A percentile compares a stretch with the other conserved stretches of the same genome.
Conservation (phyloP, 495 filamentous ascomycete genomes). For the Staphylotrichum longicolle region DNA sequence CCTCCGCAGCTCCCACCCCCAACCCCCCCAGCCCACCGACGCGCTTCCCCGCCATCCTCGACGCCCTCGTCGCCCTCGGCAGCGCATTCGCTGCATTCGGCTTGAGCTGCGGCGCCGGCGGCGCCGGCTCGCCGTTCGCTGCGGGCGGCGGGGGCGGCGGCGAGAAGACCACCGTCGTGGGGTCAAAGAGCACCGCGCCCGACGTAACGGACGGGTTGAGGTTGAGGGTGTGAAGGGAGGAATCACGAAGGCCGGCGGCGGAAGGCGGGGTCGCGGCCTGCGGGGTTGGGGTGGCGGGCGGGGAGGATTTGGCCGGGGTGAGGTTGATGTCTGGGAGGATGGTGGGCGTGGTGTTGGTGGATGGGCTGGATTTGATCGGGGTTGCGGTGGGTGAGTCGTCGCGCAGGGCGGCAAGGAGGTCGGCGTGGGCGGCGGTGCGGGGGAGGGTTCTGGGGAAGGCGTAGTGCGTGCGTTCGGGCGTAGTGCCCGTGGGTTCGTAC, state of each 20-base stretch:
- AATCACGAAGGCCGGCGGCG: too few species aligned
- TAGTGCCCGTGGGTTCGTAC: slow-evolving; percentile 80
- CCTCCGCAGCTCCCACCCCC: slow-evolving; percentile 44
- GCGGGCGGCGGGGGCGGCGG: neutral
- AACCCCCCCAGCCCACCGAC: slow-evolving; percentile 41
- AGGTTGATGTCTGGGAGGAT: slow-evolving; percentile 41
- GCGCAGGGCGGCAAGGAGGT: slow-evolving; percentile 58
- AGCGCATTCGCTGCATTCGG: slow-evolving; percentile 28
- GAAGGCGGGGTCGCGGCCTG: too few species aligned
- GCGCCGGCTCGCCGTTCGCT: neutral
- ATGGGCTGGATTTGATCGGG: slow-evolving; percentile 21
- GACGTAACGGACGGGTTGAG: slow-evolving; percentile 35
- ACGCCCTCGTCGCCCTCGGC: slow-evolving; percentile 46
- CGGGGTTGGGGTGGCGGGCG: slow-evolving; percentile 20
- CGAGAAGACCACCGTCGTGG: neutral
- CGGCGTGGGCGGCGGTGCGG: slow-evolving; percentile 68
- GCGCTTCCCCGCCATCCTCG: slow-evolving; percentile 37
- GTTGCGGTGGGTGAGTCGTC: slow-evolving; percentile 26
- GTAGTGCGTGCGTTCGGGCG: slow-evolving; percentile 75
- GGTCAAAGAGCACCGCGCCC: neutral
- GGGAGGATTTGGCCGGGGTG: slow-evolving; percentile 23
- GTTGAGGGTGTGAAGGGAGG: slow-evolving; percentile 46
- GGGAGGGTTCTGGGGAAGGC: slow-evolving; percentile 73
- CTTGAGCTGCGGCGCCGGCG: slow-evolving; percentile 46
- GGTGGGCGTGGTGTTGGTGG: slow-evolving; percentile 26